Evolutionary conservation across 768 basidiomycete species (phyloP), one percentile per base, ranked within the genome.

Genomic region (Lepiota brunneoincarnata): DNA sequence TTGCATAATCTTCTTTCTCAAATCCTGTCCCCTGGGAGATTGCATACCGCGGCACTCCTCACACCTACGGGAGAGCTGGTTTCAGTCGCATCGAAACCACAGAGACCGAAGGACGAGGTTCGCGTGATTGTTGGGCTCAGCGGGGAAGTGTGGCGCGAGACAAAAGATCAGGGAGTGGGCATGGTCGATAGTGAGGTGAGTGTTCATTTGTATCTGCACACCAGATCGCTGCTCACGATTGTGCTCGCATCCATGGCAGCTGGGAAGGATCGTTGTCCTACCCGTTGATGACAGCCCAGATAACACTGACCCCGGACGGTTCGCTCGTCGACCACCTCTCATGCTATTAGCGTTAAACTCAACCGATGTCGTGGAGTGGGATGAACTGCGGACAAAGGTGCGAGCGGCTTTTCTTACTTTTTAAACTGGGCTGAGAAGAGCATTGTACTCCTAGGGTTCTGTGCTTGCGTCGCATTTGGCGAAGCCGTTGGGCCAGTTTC

Each of bases 161-260:
- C 84, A 23, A 76, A 74, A 56, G 83, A 80, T 20, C 76, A 83
- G 42, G 83, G 81, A 9, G 72, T 76, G 41, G 87, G 86, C 15
- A 87, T 86, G 83, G 85, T 84, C 2, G 89, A 91, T 56, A 84
- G 85, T 65, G 89, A 91, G 79, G 89, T 89, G 60, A 61, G 75
- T 66, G 11, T 21, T 26, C 18, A 15, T 18, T 52, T 35, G 18
- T 31, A n/a, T 31, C 5, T 34, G 31, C 34, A 17, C 35, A 5
- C 11, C 11, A 21, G 42, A 14, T 7, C 43, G 21, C 36, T 38
- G 23, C 11, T 43, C 48, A 39, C 52, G 37, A 24, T 47, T 28
- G 24, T 41, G 36, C 39, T 47, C 24, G 42, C 56, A 52, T 38
- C 20, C 42, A 49, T 36, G 41, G 6, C 51, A 91, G 89, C 73